phyloP scores from a whole-genome alignment of 805 yeast genomes.

The Metschnikowia dekortorum region DNA sequence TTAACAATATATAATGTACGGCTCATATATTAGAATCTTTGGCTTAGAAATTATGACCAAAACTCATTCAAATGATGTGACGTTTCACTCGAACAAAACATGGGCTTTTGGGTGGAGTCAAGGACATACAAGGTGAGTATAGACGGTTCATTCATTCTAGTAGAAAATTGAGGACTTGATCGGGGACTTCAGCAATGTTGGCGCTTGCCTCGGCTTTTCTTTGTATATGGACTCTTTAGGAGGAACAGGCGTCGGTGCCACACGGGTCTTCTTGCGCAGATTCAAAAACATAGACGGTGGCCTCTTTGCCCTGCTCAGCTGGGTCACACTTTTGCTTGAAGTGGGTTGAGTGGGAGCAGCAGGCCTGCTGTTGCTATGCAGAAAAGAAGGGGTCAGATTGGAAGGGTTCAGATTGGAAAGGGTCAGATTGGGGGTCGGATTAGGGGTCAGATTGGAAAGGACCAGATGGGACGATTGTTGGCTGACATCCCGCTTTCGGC shows the following conservation, averaged over 20 bases:
- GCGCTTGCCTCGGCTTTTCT: not conserved
- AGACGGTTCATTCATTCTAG: constrained; percentile 1
- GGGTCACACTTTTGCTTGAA: not conserved
- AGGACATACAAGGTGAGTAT: too few species aligned
- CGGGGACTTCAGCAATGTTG: constrained; percentile 9
- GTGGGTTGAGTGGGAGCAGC: not conserved
- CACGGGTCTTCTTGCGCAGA: constrained; percentile 6
- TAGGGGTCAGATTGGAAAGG: not conserved
- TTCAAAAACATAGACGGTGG: constrained; percentile 13
- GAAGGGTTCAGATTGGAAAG: not conserved
- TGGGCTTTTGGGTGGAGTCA: too few species aligned
- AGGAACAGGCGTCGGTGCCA: constrained; percentile 8
- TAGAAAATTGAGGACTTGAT: constrained; percentile 29
- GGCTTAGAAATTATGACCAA: not conserved
- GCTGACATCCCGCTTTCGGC: not conserved
- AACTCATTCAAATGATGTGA: too few species aligned
- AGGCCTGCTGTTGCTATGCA: constrained; percentile 4
- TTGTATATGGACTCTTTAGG: not conserved
- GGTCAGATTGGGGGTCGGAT: not conserved
- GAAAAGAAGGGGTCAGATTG: not conserved
- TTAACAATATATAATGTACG: too few species aligned
- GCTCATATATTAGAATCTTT: too few species aligned
- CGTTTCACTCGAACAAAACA: too few species aligned
- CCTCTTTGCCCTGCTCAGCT: constrained; percentile 5
- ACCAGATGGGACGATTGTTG: not conserved